Evolutionary conservation across 306 rosid genomes (phyloP).

Genomic region (Pterocarpus macrocarpus): DNA sequence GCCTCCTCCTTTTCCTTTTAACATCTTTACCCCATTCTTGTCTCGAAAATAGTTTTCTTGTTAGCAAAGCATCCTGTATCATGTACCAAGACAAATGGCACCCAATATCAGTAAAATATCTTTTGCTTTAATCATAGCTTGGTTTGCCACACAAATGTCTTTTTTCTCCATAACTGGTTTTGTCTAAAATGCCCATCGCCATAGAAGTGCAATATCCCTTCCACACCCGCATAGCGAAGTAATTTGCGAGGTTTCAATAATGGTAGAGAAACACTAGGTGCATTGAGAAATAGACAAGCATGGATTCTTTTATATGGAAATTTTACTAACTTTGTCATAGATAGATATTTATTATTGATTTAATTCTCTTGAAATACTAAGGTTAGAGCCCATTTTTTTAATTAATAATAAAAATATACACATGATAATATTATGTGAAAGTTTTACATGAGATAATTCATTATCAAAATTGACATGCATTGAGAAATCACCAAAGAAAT

Average conservation of each 20-base stretch:
- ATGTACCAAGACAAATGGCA: not conserved
- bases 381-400: too few species aligned
- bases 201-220: conserved; percentile 15
- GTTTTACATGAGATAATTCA: too few species aligned
- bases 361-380: too few species aligned
- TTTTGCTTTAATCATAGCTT: conserved; percentile 47
- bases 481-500: not conserved
- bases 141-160: conserved; percentile 41
- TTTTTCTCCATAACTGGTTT: conserved; percentile 32
- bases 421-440: too few species aligned
- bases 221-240: conserved; percentile 8
- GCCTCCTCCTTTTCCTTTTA: conserved; percentile 39
- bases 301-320: too few species aligned
- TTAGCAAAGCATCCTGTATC: conserved; percentile 48
- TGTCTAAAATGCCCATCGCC: conserved; percentile 38
- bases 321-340: too few species aligned
- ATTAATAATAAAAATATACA: too few species aligned
- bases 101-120: conserved; percentile 38
- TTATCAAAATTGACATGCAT: too few species aligned
- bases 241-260: conserved; percentile 24
- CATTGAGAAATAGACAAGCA: conserved; percentile 35
- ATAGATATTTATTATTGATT: too few species aligned
- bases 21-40: conserved; percentile 41
- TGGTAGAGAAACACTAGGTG: conserved; percentile 16
- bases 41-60: conserved; percentile 50